Percentiles rank a stretch among this genome's conserved stretches.
These are phyloP conservation scores for Sophora flavescens DNA, from an alignment of 306 rosid species.

Conservation along the genomic window DNA sequence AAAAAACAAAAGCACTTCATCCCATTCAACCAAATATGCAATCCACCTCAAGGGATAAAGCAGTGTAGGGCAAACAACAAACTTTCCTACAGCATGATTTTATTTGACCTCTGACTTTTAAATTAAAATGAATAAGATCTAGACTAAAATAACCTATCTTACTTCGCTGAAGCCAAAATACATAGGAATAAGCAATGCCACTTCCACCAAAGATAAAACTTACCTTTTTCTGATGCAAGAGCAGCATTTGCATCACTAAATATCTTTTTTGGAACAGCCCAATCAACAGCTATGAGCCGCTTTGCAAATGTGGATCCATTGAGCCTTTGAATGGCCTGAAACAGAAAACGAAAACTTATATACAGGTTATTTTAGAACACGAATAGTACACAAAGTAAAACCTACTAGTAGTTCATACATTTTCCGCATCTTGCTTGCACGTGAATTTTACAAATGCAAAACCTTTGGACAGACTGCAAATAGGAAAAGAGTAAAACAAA, in stretches of 20 bases:
- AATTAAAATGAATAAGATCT: slow-evolving; percentile 1
- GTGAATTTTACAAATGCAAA: slow-evolving; percentile 96
- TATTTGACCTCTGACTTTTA: background rate
- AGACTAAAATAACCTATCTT: slow-evolving; percentile 1
- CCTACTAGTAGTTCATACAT: slow-evolving; percentile 56
- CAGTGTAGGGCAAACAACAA: slow-evolving; percentile 6
- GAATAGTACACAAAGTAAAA: slow-evolving; percentile 39
- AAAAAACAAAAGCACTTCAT: slow-evolving; percentile 8
- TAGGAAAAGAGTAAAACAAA: slow-evolving; percentile 30
- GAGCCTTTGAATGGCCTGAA: slow-evolving; percentile 82
- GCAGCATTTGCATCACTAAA: slow-evolving; percentile 59
- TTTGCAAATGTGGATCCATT: slow-evolving; percentile 77
- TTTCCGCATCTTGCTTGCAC: slow-evolving; percentile 84
- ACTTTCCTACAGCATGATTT: background rate
- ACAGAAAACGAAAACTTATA: slow-evolving; percentile 36
- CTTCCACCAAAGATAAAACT: slow-evolving; percentile 28
- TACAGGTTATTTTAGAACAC: slow-evolving; percentile 33
- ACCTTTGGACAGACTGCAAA: slow-evolving; percentile 88
- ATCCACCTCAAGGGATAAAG: slow-evolving; percentile 29
- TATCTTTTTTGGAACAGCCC: slow-evolving; percentile 91
- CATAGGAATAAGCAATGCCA: slow-evolving; percentile 19
- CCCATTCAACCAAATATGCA: slow-evolving; percentile 30
- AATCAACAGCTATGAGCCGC: slow-evolving; percentile 94
- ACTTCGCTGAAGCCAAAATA: slow-evolving; percentile 15
- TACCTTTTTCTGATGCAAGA: slow-evolving; percentile 73